These are phyloP conservation scores for Candida glucosophila DNA, from an alignment of 1,139 yeast genomes.

Conservation along the genomic window DNA sequence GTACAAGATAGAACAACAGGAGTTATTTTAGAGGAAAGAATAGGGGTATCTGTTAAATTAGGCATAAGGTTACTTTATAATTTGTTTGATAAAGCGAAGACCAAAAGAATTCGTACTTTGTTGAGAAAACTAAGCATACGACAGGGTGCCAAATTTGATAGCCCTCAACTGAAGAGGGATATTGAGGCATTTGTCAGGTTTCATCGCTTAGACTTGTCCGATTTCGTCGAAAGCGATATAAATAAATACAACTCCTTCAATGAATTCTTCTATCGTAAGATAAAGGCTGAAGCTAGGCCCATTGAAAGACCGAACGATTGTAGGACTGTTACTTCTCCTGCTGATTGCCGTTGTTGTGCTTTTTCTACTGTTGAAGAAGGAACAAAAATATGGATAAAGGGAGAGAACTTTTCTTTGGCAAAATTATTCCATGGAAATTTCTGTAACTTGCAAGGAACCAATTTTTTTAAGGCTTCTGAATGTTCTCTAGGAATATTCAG, in stretches of 20 bases:
- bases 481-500: constrained; percentile 74
- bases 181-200: constrained; percentile 76
- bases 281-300: constrained; percentile 64
- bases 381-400: constrained; percentile 83
- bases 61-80: constrained; percentile 82
- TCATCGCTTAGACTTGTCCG: constrained; percentile 65
- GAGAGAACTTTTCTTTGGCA: constrained; percentile 61
- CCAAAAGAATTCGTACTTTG: constrained; percentile 46
- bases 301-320: constrained; percentile 48
- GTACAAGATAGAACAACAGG: constrained; percentile 92
- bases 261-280: constrained; percentile 77
- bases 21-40: constrained; percentile 79
- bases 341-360: constrained; percentile 80
- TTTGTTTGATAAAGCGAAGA: constrained; percentile 52
- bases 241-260: constrained; percentile 62
- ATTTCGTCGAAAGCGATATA: constrained; percentile 48
- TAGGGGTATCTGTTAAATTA: constrained; percentile 78
- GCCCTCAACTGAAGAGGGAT: constrained; percentile 53
- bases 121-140: constrained; percentile 61
- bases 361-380: constrained; percentile 59
- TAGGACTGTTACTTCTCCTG: constrained; percentile 61
- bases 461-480: constrained; percentile 25
- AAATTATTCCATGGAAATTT: constrained; percentile 57
- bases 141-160: constrained; percentile 81
- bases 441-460: constrained; percentile 36